phyloP scores from a whole-genome alignment of 1,139 yeast genomes.

The Pichia sp. region DNA sequence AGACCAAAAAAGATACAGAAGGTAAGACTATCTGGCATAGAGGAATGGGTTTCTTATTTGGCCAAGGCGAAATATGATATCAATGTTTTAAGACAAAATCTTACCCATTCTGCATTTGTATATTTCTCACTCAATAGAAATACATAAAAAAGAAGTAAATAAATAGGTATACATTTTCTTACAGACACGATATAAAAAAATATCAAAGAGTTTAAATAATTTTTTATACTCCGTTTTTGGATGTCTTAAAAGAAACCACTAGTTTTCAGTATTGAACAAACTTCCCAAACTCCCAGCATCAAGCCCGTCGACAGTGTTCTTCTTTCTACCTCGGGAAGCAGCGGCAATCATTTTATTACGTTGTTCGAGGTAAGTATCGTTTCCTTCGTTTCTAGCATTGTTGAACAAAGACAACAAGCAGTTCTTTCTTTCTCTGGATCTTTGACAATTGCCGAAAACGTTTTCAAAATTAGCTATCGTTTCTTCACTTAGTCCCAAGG shows the following conservation, averaged over 20 bases:
- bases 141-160: background rate
- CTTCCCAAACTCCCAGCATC: conserved; percentile 43
- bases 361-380: conserved; percentile 27
- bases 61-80: conserved; percentile 21
- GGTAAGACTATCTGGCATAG: conserved; percentile 10
- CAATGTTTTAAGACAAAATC: too few relatives aligned
- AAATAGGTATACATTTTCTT: background rate
- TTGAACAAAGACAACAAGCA: conserved; percentile 48
- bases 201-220: background rate
- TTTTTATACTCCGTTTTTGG: background rate
- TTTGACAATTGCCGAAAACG: conserved; percentile 46
- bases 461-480: conserved; percentile 47
- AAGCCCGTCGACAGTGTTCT: conserved; percentile 26
- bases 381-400: conserved; percentile 36
- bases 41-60: conserved; percentile 21
- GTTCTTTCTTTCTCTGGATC: conserved; percentile 50
- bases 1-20: conserved; percentile 6
- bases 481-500: conserved; percentile 43
- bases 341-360: conserved; percentile 18
- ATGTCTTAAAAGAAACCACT: background rate
- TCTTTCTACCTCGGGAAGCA: conserved; percentile 28
- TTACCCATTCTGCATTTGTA: background rate
- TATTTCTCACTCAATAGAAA: background rate
- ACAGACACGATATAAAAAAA: background rate
- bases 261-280: conserved; percentile 37